Evolutionary conservation across 1,139 yeast genomes (phyloP), one percentile per base, ranked within the genome.

Genomic region (Kluyveromyces sp.): DNA sequence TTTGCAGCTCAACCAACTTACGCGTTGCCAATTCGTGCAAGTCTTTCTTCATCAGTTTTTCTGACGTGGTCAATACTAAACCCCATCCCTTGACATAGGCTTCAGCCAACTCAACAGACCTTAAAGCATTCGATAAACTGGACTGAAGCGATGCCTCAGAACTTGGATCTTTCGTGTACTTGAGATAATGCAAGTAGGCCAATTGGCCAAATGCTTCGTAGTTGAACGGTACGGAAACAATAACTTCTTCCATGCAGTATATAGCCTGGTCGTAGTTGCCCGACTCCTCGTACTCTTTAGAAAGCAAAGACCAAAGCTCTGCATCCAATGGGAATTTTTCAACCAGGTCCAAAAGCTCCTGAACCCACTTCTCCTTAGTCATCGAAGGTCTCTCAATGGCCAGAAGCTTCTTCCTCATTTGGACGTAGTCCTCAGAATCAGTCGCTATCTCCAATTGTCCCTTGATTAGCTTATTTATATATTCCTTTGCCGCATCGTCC

Each of bases 281-380:
- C n/a, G 73, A 53, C 7, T 67, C 61, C 34, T 66, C 65, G 60
- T 90, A 90, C 28, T 75, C 72, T 37, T 79, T 77, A 4, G 81
- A 84, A 49, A 88, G 70, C 64, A 86, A 95, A 41, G 79, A 73
- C 95, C 95, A 88, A 1, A 86, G 69, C 53, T 83, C 79, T 4
- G 77, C 68, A 64, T 92, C 97, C 31, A 81, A 64, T 0, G 97
- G 96, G 35, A 63, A 60, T 47, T 59, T 55, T 28, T 64, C 67
- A 28, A 57, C 45, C 33, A 64, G 43, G 7, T 49, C 48, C 28
- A 58, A 31, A 29, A 57, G 45, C 32, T 55, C 52, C 25, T 50
- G 46, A 4, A 59, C 27, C 34, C 53, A 32, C 40, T 50, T 46
- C 30, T 53, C 54, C 29, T 42, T 48, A n/a, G 47, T 27, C 33